phyloP scores from a whole-genome alignment of 441 rosid species.

The Bruguiera hainesii region DNA sequence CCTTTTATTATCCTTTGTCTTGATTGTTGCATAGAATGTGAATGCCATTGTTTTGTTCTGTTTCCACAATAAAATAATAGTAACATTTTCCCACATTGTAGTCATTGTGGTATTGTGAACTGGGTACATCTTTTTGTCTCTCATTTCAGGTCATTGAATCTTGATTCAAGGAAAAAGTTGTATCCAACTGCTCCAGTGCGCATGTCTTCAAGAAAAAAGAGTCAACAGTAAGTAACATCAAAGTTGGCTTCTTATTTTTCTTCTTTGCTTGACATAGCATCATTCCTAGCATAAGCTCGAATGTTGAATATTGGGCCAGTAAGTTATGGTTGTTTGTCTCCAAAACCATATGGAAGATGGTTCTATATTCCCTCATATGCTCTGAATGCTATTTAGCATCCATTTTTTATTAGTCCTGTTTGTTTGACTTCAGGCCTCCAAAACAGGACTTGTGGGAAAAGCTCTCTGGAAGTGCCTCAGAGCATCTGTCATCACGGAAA shows the following conservation, averaged over 20 bases:
- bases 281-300: constrained; percentile 10
- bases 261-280: constrained; percentile 10
- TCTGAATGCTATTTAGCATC: not conserved
- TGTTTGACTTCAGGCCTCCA: constrained; percentile 31
- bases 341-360: no score
- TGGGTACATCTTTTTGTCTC: not conserved
- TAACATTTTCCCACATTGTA: not conserved
- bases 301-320: constrained; percentile 11
- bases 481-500: constrained; percentile 34
- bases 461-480: constrained; percentile 39
- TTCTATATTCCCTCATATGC: constrained; percentile 1
- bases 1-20: constrained; percentile 9
- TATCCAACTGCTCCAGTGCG: constrained; percentile 39
- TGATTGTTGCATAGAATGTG: constrained; percentile 1
- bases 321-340: constrained; percentile 9
- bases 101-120: not conserved
- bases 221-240: constrained; percentile 38
- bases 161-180: constrained; percentile 39
- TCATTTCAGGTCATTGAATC: constrained; percentile 45
- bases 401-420: constrained; percentile 9
- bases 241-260: constrained; percentile 42
- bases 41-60: not conserved
- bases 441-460: constrained; percentile 30
- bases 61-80: constrained; percentile 6
- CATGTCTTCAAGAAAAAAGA: constrained; percentile 43